Evolutionary conservation across 139 green algal genomes (phyloP), one percentile per base, ranked within the genome.

Genomic region (Haematococcus lacustris): DNA sequence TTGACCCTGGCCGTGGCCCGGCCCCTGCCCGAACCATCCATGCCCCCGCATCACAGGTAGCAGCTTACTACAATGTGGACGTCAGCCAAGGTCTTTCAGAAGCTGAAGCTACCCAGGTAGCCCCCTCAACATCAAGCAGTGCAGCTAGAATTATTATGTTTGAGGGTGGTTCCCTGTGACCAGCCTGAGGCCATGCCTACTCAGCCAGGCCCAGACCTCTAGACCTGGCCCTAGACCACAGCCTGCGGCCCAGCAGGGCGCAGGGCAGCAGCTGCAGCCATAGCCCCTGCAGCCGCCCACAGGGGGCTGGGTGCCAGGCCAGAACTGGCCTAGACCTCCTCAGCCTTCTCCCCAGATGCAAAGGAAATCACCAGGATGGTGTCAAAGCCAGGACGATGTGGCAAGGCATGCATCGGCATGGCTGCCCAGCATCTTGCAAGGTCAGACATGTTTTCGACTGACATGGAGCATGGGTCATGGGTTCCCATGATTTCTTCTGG

Each of bases 1-100:
- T n/a, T n/a, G n/a, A n/a, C n/a, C n/a, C n/a, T n/a, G n/a, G n/a
- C n/a, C n/a, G n/a, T n/a, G n/a, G n/a, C n/a, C n/a, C n/a, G n/a
- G n/a, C n/a, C n/a, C n/a, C n/a, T n/a, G n/a, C n/a, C n/a, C n/a
- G n/a, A n/a, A n/a, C n/a, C n/a, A n/a, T n/a, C n/a, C n/a, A n/a
- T n/a, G n/a, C n/a, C n/a, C n/a, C n/a, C n/a, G n/a, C n/a, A n/a
- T n/a, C 38, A 28, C 78, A 93, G 87, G 88, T 92, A 32, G 73
- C 91, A 32, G 71, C 61, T 2, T 83, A 82, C 60, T 89, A 83
- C 57, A 37, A 53, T 1, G 85, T 89, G 2, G 75, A 88, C 41
- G 53, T 76, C 0, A 61, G 76, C 1, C 38, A 64, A 0, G 86
- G 91, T 0, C 74, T 95, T 23, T 79, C 78, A 2, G 73, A 80